Conservation (phyloP, 805 yeast species). For the Starmerella floris region DNA sequence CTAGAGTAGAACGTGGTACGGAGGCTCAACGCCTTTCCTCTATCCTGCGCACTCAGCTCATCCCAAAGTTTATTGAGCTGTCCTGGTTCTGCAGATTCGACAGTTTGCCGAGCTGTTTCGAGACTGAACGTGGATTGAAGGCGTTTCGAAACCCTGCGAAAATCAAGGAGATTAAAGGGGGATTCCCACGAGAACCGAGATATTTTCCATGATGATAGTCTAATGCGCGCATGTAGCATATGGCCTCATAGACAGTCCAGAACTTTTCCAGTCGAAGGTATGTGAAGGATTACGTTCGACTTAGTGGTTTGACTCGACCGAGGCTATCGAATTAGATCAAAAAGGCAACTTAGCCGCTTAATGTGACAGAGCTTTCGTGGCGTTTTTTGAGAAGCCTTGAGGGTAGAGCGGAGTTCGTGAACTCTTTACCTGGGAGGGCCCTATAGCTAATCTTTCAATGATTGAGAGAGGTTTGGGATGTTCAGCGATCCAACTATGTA, state of each 20-base stretch:
- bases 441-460: too few species aligned
- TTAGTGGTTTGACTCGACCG: too few species aligned
- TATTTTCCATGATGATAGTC: neutral
- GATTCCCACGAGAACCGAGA: neutral
- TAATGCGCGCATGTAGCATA: neutral
- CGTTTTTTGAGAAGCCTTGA: too few species aligned
- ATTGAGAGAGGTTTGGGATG: too few species aligned
- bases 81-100: neutral
- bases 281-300: too few species aligned
- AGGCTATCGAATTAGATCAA: too few species aligned
- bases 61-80: neutral
- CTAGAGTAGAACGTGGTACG: conserved; percentile 4
- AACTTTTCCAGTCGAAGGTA: too few species aligned
- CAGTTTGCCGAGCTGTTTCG: neutral
- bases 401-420: too few species aligned
- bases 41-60: neutral
- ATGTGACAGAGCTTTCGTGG: too few species aligned
- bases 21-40: neutral
- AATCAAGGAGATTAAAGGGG: neutral
- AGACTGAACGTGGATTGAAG: neutral
- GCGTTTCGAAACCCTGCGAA: neutral
- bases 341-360: too few species aligned
- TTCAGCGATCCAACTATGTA: too few species aligned
- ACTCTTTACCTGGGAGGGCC: too few species aligned
- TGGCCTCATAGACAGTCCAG: neutral